Evolutionary conservation across 2,329 filamentous ascomycete species (phyloP).

Genomic region (Dactylellina drechsleri): DNA sequence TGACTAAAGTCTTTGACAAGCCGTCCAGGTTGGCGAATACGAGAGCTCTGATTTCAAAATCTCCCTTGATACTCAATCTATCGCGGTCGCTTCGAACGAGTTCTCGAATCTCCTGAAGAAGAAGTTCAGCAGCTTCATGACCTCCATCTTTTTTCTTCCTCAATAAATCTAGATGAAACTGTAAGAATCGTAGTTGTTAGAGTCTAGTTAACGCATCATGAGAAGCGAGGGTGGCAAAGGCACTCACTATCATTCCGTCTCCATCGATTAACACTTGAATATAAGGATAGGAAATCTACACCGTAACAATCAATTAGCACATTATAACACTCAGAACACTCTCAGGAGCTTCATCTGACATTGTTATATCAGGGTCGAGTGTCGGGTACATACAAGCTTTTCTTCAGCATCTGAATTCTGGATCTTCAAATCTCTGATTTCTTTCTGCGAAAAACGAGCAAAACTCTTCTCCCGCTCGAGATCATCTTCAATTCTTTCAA

Average conservation of each 20-base stretch:
- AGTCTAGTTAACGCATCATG: neutral
- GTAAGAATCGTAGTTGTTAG: constrained; percentile 14
- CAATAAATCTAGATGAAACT: constrained; percentile 71
- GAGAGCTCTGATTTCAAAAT: constrained; percentile 66
- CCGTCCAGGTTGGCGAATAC: constrained; percentile 65
- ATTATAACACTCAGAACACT: neutral
- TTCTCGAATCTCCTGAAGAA: constrained; percentile 55
- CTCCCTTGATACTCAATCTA: constrained; percentile 41
- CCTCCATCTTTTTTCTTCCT: constrained; percentile 66
- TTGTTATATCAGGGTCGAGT: neutral
- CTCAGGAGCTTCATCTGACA: neutral
- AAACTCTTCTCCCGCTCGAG: constrained; percentile 46
- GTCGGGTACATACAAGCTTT: constrained; percentile 40
- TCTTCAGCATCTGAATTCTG: constrained; percentile 44
- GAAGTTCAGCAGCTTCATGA: constrained; percentile 60
- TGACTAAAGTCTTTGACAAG: constrained; percentile 64
- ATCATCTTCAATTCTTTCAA: constrained; percentile 49
- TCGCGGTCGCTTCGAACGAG: constrained; percentile 46
- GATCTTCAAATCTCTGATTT: constrained; percentile 41
- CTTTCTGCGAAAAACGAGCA: constrained; percentile 46
- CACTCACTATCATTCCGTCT: constrained; percentile 70
- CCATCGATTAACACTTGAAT: constrained; percentile 72
- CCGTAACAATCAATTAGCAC: constrained; percentile 8
- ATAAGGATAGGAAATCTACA: constrained; percentile 65
- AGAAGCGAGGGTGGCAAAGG: constrained; percentile 22